Evolutionary conservation across 2,329 filamentous ascomycete species (phyloP).

Genomic region (Fusarium euwallaceae): DNA sequence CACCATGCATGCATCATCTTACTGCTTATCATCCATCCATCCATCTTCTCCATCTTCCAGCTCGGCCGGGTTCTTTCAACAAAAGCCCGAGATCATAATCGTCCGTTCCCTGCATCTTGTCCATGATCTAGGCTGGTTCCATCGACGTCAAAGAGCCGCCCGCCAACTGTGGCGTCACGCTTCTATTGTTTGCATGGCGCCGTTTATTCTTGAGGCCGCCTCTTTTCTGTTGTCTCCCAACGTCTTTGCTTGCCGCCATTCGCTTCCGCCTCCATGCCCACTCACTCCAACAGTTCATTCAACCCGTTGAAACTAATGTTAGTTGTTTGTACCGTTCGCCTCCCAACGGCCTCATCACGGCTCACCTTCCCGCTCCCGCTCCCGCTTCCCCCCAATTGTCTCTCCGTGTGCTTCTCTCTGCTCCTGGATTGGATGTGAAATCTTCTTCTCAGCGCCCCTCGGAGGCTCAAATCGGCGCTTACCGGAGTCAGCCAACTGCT

Average conservation of each 20-base stretch:
- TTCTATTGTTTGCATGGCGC: slow-evolving; percentile 39
- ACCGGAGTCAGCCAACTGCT: slow-evolving; percentile 28
- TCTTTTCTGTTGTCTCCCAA: slow-evolving; percentile 16
- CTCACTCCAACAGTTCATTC: background rate
- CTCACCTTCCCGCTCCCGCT: slow-evolving; percentile 30
- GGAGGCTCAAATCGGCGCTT: slow-evolving; percentile 45
- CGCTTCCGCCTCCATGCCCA: background rate
- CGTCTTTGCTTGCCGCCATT: background rate
- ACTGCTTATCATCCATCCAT: slow-evolving; percentile 7
- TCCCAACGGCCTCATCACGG: slow-evolving; percentile 36
- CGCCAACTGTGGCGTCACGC: slow-evolving; percentile 32
- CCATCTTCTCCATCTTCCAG: slow-evolving; percentile 22
- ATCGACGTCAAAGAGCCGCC: slow-evolving; percentile 3
- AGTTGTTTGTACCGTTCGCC: slow-evolving; percentile 22
- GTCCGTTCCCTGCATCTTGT: slow-evolving; percentile 16
- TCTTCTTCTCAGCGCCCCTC: slow-evolving; percentile 22
- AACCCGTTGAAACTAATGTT: background rate
- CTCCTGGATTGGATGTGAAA: slow-evolving; percentile 19
- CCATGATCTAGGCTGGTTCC: slow-evolving; percentile 9
- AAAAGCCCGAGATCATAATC: slow-evolving; percentile 9
- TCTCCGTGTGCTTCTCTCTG: slow-evolving; percentile 6
- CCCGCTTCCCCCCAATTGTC: slow-evolving; percentile 4
- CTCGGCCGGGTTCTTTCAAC: slow-evolving; percentile 33
- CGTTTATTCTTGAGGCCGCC: slow-evolving; percentile 26
- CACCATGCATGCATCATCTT: slow-evolving; percentile 18